phyloP scores from a whole-genome alignment of 305 asterid species.

The Fraxinus floribunda region DNA sequence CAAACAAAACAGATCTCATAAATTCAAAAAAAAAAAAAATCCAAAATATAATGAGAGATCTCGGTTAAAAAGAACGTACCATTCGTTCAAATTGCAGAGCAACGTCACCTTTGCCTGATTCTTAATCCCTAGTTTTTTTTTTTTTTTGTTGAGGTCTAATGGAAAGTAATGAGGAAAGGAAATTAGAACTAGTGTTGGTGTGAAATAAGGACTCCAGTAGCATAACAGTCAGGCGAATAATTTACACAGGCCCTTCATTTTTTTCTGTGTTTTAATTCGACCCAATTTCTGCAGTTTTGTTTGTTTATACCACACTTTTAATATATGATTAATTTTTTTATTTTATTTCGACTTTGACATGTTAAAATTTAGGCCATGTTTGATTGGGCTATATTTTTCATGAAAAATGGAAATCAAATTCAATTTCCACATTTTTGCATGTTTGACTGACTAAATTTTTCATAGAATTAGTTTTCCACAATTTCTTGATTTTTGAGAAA shows the following conservation, averaged over 20 bases:
- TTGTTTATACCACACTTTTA: neutral
- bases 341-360: neutral
- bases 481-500: too few species aligned
- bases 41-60: slow-evolving; percentile 12
- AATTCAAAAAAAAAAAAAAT: slow-evolving; percentile 14
- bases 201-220: neutral
- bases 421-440: too few species aligned
- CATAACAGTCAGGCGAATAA: neutral
- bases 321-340: neutral
- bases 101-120: slow-evolving; percentile 38
- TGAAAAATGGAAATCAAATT: too few species aligned
- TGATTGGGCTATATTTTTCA: too few species aligned
- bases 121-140: slow-evolving; percentile 36
- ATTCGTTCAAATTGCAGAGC: neutral
- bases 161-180: neutral
- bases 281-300: neutral
- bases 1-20: slow-evolving; percentile 33
- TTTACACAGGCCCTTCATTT: neutral
- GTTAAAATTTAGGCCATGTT: neutral
- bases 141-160: neutral
- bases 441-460: too few species aligned
- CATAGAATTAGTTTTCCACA: too few species aligned
- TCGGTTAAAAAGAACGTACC: slow-evolving; percentile 32
- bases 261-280: neutral
- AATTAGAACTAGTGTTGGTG: neutral